These are phyloP conservation scores for Cystoisospora suis DNA, from an alignment of 169 alveolate species.

Conservation along the genomic window DNA sequence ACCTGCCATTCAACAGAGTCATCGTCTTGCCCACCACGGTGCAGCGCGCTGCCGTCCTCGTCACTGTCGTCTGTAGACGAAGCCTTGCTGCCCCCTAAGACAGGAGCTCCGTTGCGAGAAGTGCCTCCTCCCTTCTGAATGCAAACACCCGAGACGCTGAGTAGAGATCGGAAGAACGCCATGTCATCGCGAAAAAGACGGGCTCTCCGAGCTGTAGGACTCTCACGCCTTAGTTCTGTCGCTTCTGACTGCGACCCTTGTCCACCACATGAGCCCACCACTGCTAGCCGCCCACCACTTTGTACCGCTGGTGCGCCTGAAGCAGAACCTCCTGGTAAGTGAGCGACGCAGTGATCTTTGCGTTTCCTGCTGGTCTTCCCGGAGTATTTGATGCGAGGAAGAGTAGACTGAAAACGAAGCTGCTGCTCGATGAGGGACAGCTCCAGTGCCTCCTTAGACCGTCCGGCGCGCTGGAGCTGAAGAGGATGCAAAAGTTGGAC, in stretches of 20 bases:
- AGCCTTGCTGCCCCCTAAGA: no score
- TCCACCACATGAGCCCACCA: background rate
- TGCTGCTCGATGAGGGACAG: conserved; percentile 52
- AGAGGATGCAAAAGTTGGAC: conserved; percentile 50
- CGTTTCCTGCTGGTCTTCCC: background rate
- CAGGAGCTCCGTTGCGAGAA: no score
- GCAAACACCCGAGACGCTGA: background rate
- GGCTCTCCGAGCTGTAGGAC: no score
- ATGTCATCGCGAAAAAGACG: background rate
- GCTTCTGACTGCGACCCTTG: background rate
- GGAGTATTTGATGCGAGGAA: background rate
- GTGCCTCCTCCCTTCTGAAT: background rate
- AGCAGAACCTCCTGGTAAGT: background rate
- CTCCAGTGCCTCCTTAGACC: conserved; percentile 33
- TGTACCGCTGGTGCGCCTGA: background rate
- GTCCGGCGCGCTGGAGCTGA: conserved; percentile 41
- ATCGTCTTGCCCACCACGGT: background rate
- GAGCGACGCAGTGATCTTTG: background rate
- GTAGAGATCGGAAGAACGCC: background rate
- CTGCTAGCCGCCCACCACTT: background rate
- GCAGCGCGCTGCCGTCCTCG: conserved; percentile 18
- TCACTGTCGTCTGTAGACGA: no score
- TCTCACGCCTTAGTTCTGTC: no score
- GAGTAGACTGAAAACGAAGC: no score
- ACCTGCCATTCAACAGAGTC: no score